Evolutionary conservation across 495 filamentous ascomycete genomes (phyloP).

Genomic region (Talaromyces adpressus): DNA sequence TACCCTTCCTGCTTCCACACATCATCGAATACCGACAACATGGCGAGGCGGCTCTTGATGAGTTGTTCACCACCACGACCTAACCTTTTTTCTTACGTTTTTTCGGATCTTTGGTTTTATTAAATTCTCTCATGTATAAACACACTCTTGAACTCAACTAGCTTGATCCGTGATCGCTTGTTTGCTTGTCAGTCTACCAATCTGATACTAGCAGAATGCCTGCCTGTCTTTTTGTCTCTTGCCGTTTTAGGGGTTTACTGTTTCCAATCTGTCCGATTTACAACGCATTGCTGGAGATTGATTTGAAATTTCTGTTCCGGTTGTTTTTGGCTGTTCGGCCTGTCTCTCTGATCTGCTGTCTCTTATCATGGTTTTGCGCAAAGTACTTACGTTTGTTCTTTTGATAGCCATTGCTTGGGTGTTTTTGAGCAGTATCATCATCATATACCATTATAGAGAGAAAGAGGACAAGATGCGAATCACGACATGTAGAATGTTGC

Average conservation of each 20-base stretch:
- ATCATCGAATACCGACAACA: slow-evolving; percentile 27
- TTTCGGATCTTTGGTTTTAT: neutral
- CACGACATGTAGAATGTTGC: neutral
- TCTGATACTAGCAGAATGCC: neutral
- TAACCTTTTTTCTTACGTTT: neutral
- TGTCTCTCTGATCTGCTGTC: neutral
- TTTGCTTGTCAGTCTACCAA: neutral
- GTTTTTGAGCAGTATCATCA: neutral
- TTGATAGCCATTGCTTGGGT: neutral
- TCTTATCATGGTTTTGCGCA: neutral
- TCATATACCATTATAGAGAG: neutral
- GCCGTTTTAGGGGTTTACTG: neutral
- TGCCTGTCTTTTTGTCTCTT: neutral
- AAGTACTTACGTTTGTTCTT: neutral
- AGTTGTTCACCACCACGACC: slow-evolving; percentile 15
- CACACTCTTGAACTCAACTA: neutral
- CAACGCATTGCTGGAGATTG: neutral
- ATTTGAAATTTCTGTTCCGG: neutral
- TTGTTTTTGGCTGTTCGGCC: neutral
- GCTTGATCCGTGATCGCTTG: slow-evolving; percentile 5
- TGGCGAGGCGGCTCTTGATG: slow-evolving; percentile 23
- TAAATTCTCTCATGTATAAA: neutral
- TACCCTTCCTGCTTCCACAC: slow-evolving; percentile 37
- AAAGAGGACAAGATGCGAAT: neutral
- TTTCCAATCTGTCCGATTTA: neutral